Evolutionary conservation across 306 rosid genomes (phyloP).

Genomic region (Cicer arietinum): DNA sequence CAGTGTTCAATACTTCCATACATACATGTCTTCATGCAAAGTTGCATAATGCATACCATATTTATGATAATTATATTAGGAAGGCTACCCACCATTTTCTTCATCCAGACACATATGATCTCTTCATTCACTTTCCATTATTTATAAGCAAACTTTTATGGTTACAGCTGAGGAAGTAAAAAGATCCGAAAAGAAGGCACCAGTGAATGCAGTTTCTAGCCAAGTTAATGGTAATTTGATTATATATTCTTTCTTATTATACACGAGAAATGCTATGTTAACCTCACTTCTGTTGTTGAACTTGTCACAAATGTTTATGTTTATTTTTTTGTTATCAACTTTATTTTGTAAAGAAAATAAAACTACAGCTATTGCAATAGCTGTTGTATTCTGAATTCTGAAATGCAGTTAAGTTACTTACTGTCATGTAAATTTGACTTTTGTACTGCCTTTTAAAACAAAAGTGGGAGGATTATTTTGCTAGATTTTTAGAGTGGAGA

Average conservation of each 20-base stretch:
- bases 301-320: constrained; percentile 17
- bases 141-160: constrained; percentile 40
- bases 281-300: neutral
- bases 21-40: constrained; percentile 14
- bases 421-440: neutral
- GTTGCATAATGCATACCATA: constrained; percentile 31
- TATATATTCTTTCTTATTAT: neutral
- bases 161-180: constrained; percentile 66
- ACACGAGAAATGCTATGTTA: neutral
- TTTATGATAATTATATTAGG: constrained; percentile 9
- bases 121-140: constrained; percentile 30
- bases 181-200: constrained; percentile 55
- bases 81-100: constrained; percentile 40
- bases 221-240: constrained; percentile 55
- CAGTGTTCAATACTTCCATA: constrained; percentile 11
- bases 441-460: neutral
- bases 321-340: neutral
- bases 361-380: neutral
- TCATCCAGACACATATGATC: neutral
- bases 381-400: constrained; percentile 19
- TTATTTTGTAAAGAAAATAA: constrained; percentile 10
- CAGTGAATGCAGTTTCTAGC: constrained; percentile 33
- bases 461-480: neutral
- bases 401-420: constrained; percentile 11
- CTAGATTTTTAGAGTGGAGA: constrained; percentile 9